Base-by-base conservation (phyloP, 129 eudicot species). In the Silybum marianum region DNA sequence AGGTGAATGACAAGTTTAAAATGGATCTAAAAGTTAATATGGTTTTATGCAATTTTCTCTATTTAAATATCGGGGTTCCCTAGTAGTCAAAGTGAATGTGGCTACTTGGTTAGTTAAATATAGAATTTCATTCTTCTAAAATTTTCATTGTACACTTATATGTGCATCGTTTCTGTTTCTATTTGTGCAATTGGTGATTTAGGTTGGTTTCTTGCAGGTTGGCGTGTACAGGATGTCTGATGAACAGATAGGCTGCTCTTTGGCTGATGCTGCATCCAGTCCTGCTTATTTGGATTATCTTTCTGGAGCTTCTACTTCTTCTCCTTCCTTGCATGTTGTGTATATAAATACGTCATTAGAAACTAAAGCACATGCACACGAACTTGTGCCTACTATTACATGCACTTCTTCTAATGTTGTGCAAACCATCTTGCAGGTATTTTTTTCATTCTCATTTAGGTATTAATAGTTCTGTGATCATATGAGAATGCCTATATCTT, bases 371-470 rank as follows among this genome's bases (percentile, higher is more conserved):
- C 85, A 84, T 80, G 78, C 99, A 74, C 99, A 96, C 58, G 98
- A 93, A 83, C 89, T 93, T 72, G 98, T 96, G 70, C 98, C 99
- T 23, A 96, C 99, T 39, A 91, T 96, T 38, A 96, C 99, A 18
- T 96, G 99, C 71, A 96, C 99, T 39, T 96, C 99, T 72, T 96
- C 99, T 34, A 96, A 96, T 80, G 99, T 96, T 21, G 99, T 96
- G 81, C 99, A 79, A 86, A 96, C 99, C 73, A 93, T 96, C 82
- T 90, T 96, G 80, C 99, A 96, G 99, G 99, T 96, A 63, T 9
- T 84, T 25, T 26, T 39, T 74, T 58, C 71, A 40, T 60, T 77
- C 66, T 26, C 88, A 68, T 36, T 21, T 76, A 26, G 38, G 30
- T 62, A 85, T 24, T 71, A 23, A 2, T 65, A 13, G n/a, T 46